phyloP scores from a whole-genome alignment of 169 alveolate genomes.

The Toxoplasma gondii region DNA sequence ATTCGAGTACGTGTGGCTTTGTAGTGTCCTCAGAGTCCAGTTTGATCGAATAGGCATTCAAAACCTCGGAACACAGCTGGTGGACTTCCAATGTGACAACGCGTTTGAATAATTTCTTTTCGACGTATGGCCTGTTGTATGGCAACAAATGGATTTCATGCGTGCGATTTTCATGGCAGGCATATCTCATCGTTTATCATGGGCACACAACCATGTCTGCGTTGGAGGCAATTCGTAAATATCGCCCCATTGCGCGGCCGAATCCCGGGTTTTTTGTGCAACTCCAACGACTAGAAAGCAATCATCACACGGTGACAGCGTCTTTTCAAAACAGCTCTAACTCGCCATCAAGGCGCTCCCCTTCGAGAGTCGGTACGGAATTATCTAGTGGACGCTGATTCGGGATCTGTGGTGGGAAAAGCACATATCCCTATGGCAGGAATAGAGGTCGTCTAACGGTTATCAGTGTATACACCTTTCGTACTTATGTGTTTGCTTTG shows the following conservation, averaged over 20 bases:
- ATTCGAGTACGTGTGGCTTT: too few relatives aligned
- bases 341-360: background rate
- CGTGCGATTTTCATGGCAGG: background rate
- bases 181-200: slow-evolving; percentile 41
- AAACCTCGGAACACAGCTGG: too few relatives aligned
- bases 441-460: too few relatives aligned
- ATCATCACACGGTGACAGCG: background rate
- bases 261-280: slow-evolving; percentile 52
- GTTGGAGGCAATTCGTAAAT: slow-evolving; percentile 3
- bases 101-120: too few relatives aligned
- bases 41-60: too few relatives aligned
- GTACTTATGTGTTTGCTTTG: too few relatives aligned
- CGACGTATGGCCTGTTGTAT: too few relatives aligned
- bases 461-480: too few relatives aligned
- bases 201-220: slow-evolving; percentile 45
- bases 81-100: too few relatives aligned
- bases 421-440: too few relatives aligned
- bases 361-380: background rate
- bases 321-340: background rate
- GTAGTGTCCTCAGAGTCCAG: too few relatives aligned
- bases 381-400: background rate
- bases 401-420: background rate
- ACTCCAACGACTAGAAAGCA: slow-evolving; percentile 44
- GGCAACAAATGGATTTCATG: too few relatives aligned
- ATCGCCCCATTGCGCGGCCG: slow-evolving; percentile 62